Base-by-base conservation (phyloP, 2,329 filamentous ascomycete genomes). In the Byssothecium circinans region DNA sequence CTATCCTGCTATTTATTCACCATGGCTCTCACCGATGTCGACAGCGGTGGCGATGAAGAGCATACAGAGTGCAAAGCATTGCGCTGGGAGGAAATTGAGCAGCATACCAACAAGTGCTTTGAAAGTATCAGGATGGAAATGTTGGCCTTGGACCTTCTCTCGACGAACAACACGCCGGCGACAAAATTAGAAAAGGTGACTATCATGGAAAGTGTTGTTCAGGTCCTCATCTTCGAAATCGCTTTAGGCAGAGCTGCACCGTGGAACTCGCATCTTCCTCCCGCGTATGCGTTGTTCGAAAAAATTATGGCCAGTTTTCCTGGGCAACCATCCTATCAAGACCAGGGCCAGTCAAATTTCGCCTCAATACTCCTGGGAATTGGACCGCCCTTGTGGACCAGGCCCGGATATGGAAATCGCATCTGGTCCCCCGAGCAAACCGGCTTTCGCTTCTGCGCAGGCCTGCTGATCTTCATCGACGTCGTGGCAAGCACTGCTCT, bases 1-100 rank as follows among this genome's bases (percentile, higher is more conserved):
- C 34, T 58, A 14, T 40, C 53, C 14, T 52, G 41, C 23, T 58
- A 56, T 30, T 51, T 51, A 19, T 52, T 56, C 38, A 52, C 56
- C 15, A 37, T 56, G 32, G 46, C 43, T 19, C 50, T 58, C n/a
- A 46, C 39, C n/a, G 55, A 54, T 23, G 38, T 33, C 8, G 46
- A 51, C 29, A 35, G 3, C 33, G 43, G 37, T 8, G 23, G 18
- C n/a, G 50, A 51, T 20, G 23, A 25, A 22, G 50, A 52, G 22
- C 40, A 47, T 42, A n/a, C 19, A 20, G 22, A 36, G 3, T 58
- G 55, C 29, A 58, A 58, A 34, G 38, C 47, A 23, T 2, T 45
- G n/a, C 39, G 43, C 6, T 58, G 50, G 55, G 20, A 45, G 8
- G 44, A 53, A 25, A 35, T 57, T 8, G 49, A 52, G 7, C 20